These are phyloP conservation scores for Gynostemma pentaphyllum DNA, from an alignment of 306 rosid genomes.

Conservation along the genomic window DNA sequence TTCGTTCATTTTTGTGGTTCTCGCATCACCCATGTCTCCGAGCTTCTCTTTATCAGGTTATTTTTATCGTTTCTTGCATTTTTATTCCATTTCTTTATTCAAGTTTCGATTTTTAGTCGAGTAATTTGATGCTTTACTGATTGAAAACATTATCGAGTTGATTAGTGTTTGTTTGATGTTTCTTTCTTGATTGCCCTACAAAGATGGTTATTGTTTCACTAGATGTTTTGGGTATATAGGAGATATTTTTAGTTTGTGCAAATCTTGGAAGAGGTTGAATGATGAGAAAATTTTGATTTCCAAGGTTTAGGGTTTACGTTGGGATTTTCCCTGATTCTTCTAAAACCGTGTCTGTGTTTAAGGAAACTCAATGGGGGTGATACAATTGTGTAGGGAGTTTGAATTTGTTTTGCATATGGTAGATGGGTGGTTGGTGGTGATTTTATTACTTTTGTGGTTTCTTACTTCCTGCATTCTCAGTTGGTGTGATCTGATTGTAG, in stretches of 20 bases:
- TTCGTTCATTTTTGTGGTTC: slow-evolving; percentile 57
- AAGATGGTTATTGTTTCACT: too few relatives aligned
- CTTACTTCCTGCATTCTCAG: not conserved
- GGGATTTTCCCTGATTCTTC: not conserved
- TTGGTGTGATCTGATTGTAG: slow-evolving; percentile 21
- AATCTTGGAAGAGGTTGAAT: too few relatives aligned
- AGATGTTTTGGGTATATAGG: too few relatives aligned
- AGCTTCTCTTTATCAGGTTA: slow-evolving; percentile 76
- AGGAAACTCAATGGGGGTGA: not conserved
- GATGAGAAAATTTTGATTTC: not conserved
- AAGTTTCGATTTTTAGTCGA: not conserved
- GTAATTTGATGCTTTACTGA: not conserved
- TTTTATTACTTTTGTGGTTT: not conserved
- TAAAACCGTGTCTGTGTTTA: not conserved
- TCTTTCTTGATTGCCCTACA: too few relatives aligned
- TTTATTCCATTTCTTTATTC: not conserved
- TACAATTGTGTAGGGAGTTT: not conserved
- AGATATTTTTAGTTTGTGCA: too few relatives aligned
- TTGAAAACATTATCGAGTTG: not conserved
- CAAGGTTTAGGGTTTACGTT: not conserved
- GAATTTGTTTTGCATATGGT: not conserved
- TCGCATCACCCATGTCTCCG: slow-evolving; percentile 40
- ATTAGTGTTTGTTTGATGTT: not conserved
- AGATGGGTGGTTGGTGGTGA: not conserved
- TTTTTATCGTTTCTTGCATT: not conserved